Evolutionary conservation across 176 grass and related monocot genomes (phyloP).

Genomic region (Microstegium vimineum): DNA sequence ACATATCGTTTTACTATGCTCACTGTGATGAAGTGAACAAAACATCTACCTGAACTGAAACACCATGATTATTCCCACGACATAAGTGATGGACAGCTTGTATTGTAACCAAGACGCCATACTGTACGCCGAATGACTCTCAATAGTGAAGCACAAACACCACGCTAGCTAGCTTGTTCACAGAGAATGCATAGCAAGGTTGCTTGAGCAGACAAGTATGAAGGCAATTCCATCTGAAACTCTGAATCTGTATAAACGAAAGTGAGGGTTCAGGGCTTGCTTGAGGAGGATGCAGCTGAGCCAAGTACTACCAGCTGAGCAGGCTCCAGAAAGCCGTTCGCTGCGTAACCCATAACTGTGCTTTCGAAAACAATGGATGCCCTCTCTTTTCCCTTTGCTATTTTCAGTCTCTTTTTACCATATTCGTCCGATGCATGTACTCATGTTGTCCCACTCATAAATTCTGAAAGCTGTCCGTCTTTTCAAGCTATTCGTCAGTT

Average conservation of each 20-base stretch:
- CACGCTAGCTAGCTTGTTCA: background rate
- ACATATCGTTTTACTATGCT: background rate
- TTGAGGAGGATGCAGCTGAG: background rate
- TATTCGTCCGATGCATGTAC: constrained; percentile 5
- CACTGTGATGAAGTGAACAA: background rate
- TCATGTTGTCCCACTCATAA: background rate
- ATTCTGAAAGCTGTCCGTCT: background rate
- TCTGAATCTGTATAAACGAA: too few relatives aligned
- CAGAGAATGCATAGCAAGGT: background rate
- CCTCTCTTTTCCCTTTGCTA: background rate
- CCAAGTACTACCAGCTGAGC: background rate
- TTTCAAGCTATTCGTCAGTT: background rate
- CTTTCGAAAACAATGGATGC: background rate
- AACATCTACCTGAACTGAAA: background rate
- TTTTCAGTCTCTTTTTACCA: background rate
- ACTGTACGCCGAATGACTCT: background rate
- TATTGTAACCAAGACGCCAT: background rate
- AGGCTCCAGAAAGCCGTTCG: background rate
- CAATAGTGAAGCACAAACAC: background rate
- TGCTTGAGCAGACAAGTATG: background rate
- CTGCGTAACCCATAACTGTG: background rate
- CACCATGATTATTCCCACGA: background rate
- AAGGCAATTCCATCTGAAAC: background rate
- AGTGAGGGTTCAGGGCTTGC: too few relatives aligned
- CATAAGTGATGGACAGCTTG: background rate